These are phyloP conservation scores for Plantago elongata DNA, from an alignment of 257 asterid species.

Conservation along the genomic window DNA sequence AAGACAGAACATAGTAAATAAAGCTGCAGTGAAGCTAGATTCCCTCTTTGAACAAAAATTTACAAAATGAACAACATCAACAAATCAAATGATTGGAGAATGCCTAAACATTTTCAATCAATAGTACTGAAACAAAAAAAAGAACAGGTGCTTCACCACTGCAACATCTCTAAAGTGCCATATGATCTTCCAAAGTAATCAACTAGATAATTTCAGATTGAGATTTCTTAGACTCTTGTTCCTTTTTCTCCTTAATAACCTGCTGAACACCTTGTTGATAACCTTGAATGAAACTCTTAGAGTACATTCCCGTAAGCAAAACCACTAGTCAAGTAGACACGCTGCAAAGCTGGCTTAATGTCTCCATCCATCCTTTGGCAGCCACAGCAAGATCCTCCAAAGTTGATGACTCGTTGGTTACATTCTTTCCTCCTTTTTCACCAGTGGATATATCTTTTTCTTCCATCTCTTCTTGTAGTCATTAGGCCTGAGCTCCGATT, in stretches of 20 bases:
- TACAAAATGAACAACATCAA: too few species aligned
- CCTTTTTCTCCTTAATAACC: conserved; percentile 64
- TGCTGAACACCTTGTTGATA: conserved; percentile 89
- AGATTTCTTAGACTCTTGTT: conserved; percentile 14
- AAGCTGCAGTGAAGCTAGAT: too few species aligned
- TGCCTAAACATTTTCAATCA: too few species aligned
- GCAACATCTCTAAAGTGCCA: too few species aligned
- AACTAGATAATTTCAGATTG: too few species aligned
- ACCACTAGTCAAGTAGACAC: conserved; percentile 90
- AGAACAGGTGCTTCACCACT: too few species aligned
- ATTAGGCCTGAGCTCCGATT: conserved; percentile 85
- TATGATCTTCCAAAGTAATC: too few species aligned
- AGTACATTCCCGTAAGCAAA: conserved; percentile 88
- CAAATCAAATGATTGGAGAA: too few species aligned
- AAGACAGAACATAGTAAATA: too few species aligned
- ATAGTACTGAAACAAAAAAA: too few species aligned
- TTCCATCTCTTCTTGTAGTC: conserved; percentile 49
- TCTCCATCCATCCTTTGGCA: conserved; percentile 94
- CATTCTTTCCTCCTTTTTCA: conserved; percentile 26
- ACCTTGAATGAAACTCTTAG: conserved; percentile 77
- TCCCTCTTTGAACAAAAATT: too few species aligned
- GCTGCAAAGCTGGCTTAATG: conserved; percentile 76
- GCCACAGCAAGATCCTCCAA: conserved; percentile 95
- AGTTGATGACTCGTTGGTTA: conserved; percentile 59
- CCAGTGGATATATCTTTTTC: conserved; percentile 27